Conservation (phyloP, 2,329 filamentous ascomycete species). For the Nigrospora sphaerica region DNA sequence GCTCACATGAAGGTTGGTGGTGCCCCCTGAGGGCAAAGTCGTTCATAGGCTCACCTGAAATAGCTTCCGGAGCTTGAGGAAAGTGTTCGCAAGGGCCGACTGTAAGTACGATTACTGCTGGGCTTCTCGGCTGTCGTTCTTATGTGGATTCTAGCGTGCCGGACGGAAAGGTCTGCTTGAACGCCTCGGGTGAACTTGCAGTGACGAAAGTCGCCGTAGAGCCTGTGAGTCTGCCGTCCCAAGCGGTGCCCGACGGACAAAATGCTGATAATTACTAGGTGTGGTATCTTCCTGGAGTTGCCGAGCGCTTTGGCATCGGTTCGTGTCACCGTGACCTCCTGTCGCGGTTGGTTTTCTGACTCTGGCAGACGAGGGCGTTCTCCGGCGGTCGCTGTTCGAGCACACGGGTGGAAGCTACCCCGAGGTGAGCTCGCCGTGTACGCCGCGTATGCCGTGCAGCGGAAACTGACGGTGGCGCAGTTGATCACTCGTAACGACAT, state of each 20-base stretch:
- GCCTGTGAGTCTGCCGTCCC: slow-evolving; percentile 52
- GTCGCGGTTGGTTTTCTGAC: slow-evolving; percentile 16
- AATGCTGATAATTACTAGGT: slow-evolving; percentile 30
- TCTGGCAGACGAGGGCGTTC: slow-evolving; percentile 65
- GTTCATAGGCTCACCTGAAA: slow-evolving; percentile 5
- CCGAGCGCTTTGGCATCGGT: slow-evolving; percentile 88
- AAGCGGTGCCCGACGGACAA: neutral
- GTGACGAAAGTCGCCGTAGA: slow-evolving; percentile 98
- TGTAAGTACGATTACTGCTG: slow-evolving; percentile 36
- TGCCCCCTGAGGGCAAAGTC: neutral
- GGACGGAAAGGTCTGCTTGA: slow-evolving; percentile 88
- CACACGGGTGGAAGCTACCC: slow-evolving; percentile 95
- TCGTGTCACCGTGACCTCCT: slow-evolving; percentile 15
- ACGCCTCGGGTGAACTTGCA: slow-evolving; percentile 75
- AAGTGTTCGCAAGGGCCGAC: slow-evolving; percentile 70
- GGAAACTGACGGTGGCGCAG: slow-evolving; percentile 21
- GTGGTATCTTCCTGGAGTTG: slow-evolving; percentile 82
- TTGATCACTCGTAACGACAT: slow-evolving; percentile 91
- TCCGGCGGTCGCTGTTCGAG: slow-evolving; percentile 85
- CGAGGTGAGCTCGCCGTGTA: slow-evolving; percentile 42
- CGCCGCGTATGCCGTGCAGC: neutral
- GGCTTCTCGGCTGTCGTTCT: slow-evolving; percentile 1
- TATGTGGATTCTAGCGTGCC: slow-evolving; percentile 35
- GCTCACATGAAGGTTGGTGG: slow-evolving; percentile 73
- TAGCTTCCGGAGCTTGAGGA: slow-evolving; percentile 86